phyloP scores from a whole-genome alignment of 2,329 filamentous ascomycete species.

The Cylindrodendrum hubeiense region DNA sequence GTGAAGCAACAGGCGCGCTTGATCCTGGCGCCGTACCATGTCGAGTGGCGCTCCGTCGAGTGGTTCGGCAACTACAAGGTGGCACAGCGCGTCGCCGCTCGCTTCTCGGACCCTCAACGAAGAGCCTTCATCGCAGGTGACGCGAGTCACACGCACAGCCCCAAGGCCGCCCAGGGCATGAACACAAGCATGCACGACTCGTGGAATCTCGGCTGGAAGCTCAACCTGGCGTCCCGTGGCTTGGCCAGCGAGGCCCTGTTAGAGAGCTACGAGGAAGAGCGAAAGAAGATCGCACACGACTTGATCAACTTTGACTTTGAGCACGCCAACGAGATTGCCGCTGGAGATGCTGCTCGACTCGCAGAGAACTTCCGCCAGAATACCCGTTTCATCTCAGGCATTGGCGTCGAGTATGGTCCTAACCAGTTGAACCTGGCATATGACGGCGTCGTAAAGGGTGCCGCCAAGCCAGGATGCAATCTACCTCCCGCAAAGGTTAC shows the following conservation, averaged over 20 bases:
- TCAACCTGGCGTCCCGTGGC: conserved; percentile 65
- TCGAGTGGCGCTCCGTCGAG: conserved; percentile 69
- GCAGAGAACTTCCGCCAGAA: conserved; percentile 77
- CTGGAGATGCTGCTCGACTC: conserved; percentile 71
- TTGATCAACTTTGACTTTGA: conserved; percentile 69
- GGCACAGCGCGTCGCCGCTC: conserved; percentile 75
- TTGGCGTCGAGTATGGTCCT: conserved; percentile 70
- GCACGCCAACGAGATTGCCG: conserved; percentile 67
- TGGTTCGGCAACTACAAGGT: conserved; percentile 82
- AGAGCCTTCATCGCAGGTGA: conserved; percentile 76
- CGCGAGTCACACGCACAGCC: conserved; percentile 77
- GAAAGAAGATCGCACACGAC: conserved; percentile 70
- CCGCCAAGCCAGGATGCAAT: conserved; percentile 63
- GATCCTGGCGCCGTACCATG: conserved; percentile 67
- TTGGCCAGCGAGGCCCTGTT: conserved; percentile 65
- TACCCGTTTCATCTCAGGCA: conserved; percentile 78
- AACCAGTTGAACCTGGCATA: conserved; percentile 60
- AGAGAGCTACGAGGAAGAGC: conserved; percentile 70
- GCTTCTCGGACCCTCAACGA: conserved; percentile 71
- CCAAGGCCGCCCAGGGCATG: conserved; percentile 76
- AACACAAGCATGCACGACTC: conserved; percentile 72
- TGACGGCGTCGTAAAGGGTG: conserved; percentile 51
- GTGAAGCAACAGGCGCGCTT: conserved; percentile 74
- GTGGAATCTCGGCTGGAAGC: conserved; percentile 69
- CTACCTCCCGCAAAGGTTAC: conserved; percentile 77